Percentiles rank a stretch among this genome's conserved stretches.
Conservation (phyloP, 1,139 yeast genomes). For the Suhomyces wounanorum region DNA sequence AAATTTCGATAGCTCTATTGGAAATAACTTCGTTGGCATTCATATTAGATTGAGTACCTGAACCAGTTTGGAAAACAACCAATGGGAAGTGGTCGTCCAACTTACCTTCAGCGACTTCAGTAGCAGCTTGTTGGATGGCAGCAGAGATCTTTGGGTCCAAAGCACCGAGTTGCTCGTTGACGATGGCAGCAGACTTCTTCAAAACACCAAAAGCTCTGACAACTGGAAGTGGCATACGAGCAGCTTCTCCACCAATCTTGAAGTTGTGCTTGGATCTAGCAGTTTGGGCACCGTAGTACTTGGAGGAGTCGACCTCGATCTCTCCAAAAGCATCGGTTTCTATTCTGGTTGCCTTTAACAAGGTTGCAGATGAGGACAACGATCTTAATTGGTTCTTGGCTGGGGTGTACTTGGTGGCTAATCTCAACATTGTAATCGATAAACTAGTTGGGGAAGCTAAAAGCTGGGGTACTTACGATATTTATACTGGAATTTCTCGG, state of each 20-base stretch:
- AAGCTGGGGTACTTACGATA: conserved; percentile 12
- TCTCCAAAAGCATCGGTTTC: conserved; percentile 26
- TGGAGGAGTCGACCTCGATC: conserved; percentile 20
- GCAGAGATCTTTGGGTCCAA: conserved; percentile 22
- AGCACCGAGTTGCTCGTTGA: conserved; percentile 21
- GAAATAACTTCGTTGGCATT: conserved; percentile 26
- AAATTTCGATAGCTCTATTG: conserved; percentile 25
- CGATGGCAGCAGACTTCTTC: conserved; percentile 24
- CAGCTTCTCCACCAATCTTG: conserved; percentile 50
- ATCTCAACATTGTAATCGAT: conserved; percentile 32
- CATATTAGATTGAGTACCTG: conserved; percentile 27
- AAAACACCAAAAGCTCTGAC: conserved; percentile 23
- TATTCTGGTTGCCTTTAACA: conserved; percentile 26
- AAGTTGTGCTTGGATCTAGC: conserved; percentile 24
- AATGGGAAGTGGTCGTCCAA: conserved; percentile 24
- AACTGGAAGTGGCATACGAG: conserved; percentile 33
- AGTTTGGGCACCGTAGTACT: conserved; percentile 26
- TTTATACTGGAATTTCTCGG: conserved; percentile 6
- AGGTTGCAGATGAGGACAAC: conserved; percentile 29
- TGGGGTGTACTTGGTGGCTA: conserved; percentile 17
- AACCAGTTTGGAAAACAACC: conserved; percentile 26
- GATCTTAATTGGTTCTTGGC: conserved; percentile 26
- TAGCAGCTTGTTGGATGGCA: conserved; percentile 23
- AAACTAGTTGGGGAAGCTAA: neutral
- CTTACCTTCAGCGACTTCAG: conserved; percentile 23